Conservation (phyloP, 106 monocot species). For the Agapanthus africanus region DNA sequence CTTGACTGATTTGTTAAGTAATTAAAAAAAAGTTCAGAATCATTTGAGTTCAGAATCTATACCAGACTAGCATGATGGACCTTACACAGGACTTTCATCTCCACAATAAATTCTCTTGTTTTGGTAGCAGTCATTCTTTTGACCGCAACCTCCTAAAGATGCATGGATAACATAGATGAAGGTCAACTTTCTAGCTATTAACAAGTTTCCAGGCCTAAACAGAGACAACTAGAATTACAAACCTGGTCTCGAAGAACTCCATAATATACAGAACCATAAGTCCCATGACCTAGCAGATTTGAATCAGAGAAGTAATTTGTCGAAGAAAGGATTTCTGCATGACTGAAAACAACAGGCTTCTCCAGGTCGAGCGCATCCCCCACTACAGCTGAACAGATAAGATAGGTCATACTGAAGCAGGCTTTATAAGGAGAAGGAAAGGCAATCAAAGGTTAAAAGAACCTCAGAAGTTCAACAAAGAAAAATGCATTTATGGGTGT, state of each 20-base stretch:
- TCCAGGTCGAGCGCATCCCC: slow-evolving; percentile 85
- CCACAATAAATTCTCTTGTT: slow-evolving; percentile 88
- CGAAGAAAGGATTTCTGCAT: slow-evolving; percentile 66
- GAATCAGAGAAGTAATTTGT: slow-evolving; percentile 84
- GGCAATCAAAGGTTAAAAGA: not conserved
- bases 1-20: not conserved
- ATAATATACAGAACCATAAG: slow-evolving; percentile 95
- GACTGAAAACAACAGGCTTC: slow-evolving; percentile 78
- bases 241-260: slow-evolving; percentile 96
- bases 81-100: slow-evolving; percentile 94
- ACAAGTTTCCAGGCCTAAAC: not conserved
- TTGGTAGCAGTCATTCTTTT: slow-evolving; percentile 98
- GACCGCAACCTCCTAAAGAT: slow-evolving; percentile 82
- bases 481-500: not conserved
- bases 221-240: slow-evolving; percentile 5
- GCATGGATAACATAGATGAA: slow-evolving; percentile 8
- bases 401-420: not conserved
- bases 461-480: not conserved
- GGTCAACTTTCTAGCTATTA: not conserved
- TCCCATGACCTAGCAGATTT: slow-evolving; percentile 92
- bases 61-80: slow-evolving; percentile 99
- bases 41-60: not conserved
- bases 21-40: not conserved
- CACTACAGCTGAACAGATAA: slow-evolving; percentile 42
- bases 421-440: not conserved